phyloP scores from a whole-genome alignment of 1,284 basidiomycete species.

The Exsudoporus floridanus region DNA sequence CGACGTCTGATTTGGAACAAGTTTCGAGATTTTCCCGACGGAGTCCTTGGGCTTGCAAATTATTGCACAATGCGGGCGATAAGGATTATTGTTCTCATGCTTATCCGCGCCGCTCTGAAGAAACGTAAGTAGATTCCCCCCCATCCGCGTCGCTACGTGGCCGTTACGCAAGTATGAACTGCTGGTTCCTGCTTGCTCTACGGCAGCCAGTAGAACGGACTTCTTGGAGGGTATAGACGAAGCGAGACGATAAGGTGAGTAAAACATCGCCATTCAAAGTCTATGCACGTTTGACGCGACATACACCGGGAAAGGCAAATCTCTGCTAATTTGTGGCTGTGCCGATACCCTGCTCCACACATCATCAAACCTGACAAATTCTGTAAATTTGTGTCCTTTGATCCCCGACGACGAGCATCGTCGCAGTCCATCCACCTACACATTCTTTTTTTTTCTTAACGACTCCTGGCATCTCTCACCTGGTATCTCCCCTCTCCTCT shows the following conservation, averaged over 20 bases:
- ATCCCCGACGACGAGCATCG: slow-evolving; percentile 17
- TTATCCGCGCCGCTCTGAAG: background rate
- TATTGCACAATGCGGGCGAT: slow-evolving; percentile 4
- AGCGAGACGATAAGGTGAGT: slow-evolving; percentile 3
- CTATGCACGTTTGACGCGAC: background rate
- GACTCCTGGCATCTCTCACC: slow-evolving; percentile 2
- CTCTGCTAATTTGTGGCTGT: slow-evolving; percentile 16
- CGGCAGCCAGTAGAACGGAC: background rate
- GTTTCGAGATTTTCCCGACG: slow-evolving; percentile 4
- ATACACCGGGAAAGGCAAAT: slow-evolving; percentile 17
- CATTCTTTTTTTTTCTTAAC: slow-evolving; percentile 19
- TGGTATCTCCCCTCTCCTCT: slow-evolving; percentile 3
- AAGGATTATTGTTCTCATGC: slow-evolving; percentile 15
- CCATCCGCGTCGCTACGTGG: background rate
- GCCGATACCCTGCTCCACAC: slow-evolving; percentile 21
- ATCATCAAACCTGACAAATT: slow-evolving; percentile 26
- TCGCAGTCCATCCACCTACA: background rate
- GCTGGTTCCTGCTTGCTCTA: too few species aligned
- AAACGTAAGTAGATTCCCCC: slow-evolving; percentile 13
- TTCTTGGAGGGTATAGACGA: background rate
- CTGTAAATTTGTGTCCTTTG: slow-evolving; percentile 20
- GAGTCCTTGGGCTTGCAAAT: background rate
- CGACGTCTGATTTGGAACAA: background rate
- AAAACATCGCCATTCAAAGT: slow-evolving; percentile 2
- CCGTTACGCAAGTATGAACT: background rate